phyloP scores from a whole-genome alignment of 2,329 filamentous ascomycete genomes.

The Aureobasidium pullulans region DNA sequence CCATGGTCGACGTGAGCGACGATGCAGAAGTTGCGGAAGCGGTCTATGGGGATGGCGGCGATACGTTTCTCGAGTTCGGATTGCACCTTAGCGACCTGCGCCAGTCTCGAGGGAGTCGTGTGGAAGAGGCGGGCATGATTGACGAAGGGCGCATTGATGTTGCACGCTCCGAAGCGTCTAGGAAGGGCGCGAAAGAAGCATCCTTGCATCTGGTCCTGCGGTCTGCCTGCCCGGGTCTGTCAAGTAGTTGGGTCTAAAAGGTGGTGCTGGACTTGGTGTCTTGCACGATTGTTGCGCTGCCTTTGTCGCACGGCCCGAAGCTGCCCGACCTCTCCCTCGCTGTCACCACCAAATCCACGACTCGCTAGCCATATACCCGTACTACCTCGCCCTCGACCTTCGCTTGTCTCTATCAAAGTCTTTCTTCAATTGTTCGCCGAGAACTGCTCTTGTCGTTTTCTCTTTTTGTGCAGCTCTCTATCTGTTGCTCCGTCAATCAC shows the following conservation, averaged over 20 bases:
- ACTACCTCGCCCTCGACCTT: neutral
- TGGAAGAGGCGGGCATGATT: slow-evolving; percentile 21
- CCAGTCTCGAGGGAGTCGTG: slow-evolving; percentile 25
- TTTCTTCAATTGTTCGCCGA: neutral
- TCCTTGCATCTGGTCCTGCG: slow-evolving; percentile 39
- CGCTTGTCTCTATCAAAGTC: neutral
- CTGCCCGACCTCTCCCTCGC: neutral
- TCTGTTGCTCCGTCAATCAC: neutral
- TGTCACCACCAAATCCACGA: slow-evolving; percentile 2
- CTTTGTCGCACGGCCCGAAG: neutral
- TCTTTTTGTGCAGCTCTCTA: neutral
- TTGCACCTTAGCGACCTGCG: slow-evolving; percentile 32
- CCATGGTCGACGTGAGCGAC: slow-evolving; percentile 98
- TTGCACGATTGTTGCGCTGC: neutral
- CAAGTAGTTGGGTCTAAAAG: neutral
- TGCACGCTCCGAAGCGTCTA: slow-evolving; percentile 33
- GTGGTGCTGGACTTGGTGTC: neutral
- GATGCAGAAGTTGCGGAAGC: slow-evolving; percentile 94
- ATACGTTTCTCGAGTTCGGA: slow-evolving; percentile 59
- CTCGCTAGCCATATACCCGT: neutral
- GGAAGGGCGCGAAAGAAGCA: slow-evolving; percentile 36
- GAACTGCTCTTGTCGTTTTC: neutral
- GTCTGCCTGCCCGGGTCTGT: slow-evolving; percentile 3
- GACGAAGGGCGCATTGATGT: slow-evolving; percentile 12
- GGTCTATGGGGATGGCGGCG: slow-evolving; percentile 65